A percentile compares a stretch with the other conserved stretches of the same genome.
phyloP scores from a whole-genome alignment of 176 grass and related monocot genomes.

The Zea mays region Zm-B73-REFERENCE-NAM-5.0 NC_050102.1:170716001-170716500 shows the following conservation, averaged over 20 bases:
- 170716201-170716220: neutral
- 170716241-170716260: neutral
- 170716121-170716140: neutral
- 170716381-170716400: neutral
- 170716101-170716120: neutral
- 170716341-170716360: conserved; percentile 9
- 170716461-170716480: conserved; percentile 47
- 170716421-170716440: conserved; percentile 5
- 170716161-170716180: neutral
- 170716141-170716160: conserved; percentile 46
- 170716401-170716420: conserved; percentile 14
- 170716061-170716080: conserved; percentile 10
- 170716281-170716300: neutral
- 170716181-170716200: conserved; percentile 18
- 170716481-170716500: conserved; percentile 83
- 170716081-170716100: neutral
- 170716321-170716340: neutral
- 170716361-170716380: conserved; percentile 5
- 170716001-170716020: too few species aligned
- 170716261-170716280: neutral
- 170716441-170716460: neutral
- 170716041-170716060: neutral
- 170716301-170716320: neutral
- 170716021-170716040: neutral
- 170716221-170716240: neutral